Base-by-base conservation (phyloP, 441 rosid genomes). In the Adansonia madagascariensis region DNA sequence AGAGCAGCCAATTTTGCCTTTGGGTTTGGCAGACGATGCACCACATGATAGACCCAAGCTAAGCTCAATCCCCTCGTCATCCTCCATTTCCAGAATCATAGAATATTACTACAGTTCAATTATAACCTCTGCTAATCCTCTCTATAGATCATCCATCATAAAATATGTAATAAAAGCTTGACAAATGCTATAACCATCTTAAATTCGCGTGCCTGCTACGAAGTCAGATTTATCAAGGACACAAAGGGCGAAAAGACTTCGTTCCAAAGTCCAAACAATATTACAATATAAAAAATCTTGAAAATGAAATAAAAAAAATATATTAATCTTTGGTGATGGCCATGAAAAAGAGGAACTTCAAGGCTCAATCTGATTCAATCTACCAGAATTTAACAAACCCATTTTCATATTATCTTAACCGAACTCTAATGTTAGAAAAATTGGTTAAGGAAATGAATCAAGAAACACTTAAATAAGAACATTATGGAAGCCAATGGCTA, bases 21-120 rank as follows among this genome's bases (percentile, higher is more conserved):
- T 93, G 44, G 86, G 83, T 82, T 88, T 91, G 20, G 83, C 86
- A 47, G 91, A 84, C 76, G 92, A 89, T 75, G 91, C 91, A 80
- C 98, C 94, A 82, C 84, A 90, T 78, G 94, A 89, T 44, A 94
- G 89, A 80, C 95, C 98, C 85, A 94, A 87, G 84, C 98, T 90
- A 68, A 94, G 97, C 86, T 93, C 97, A 53, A 93, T 94, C 53
- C 92, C 98, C 85, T 87, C 91, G 68, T 92, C 97, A 50, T 93
- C 95, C 69, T 92, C 98, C 98, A 93, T 91, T 49, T 50, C 12
- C 57, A 56, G 62, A 60, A 69, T 12, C 41, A 27, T 55, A 74
- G 69, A 59, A 77, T 57, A 35, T 61, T 55, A 67, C 53, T 15
- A 55, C 31, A 55, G 27, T 53, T 44, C 63, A 31, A 79, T 27